phyloP scores from a whole-genome alignment of 768 basidiomycete species.

The Rhodotorula kratochvilovae region DNA sequence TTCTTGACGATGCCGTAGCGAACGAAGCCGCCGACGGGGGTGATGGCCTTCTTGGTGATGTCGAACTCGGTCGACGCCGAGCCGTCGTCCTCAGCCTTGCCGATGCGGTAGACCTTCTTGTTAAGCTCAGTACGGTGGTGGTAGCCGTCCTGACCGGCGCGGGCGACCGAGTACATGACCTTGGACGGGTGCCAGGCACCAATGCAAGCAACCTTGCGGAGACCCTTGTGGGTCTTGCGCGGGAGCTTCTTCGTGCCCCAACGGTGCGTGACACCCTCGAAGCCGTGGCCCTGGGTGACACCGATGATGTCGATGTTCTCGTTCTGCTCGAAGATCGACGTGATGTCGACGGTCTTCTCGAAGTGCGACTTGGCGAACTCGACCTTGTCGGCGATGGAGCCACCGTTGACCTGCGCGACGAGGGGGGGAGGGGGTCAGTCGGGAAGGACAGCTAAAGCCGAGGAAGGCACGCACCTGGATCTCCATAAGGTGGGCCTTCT shows the following conservation, averaged over 20 bases:
- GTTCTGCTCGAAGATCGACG: slow-evolving; percentile 86
- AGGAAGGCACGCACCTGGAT: slow-evolving; percentile 51
- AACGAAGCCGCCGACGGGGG: slow-evolving; percentile 98
- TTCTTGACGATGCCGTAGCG: slow-evolving; percentile 99
- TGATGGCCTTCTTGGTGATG: slow-evolving; percentile 77
- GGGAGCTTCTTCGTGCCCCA: slow-evolving; percentile 99
- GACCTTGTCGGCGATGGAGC: slow-evolving; percentile 88
- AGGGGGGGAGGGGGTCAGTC: background rate
- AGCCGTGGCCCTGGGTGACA: slow-evolving; percentile 98
- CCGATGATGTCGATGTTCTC: slow-evolving; percentile 95
- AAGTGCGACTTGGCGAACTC: slow-evolving; percentile 88
- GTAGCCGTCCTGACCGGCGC: slow-evolving; percentile 96
- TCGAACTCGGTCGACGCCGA: slow-evolving; percentile 94
- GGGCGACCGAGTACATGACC: slow-evolving; percentile 99
- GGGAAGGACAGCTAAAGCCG: background rate
- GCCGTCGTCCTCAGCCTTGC: slow-evolving; percentile 65
- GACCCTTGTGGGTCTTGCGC: slow-evolving; percentile 99
- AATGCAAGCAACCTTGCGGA: slow-evolving; percentile 98
- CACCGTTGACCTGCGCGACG: slow-evolving; percentile 80
- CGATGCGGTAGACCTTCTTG: slow-evolving; percentile 98
- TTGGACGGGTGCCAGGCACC: slow-evolving; percentile 98
- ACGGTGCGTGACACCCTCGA: slow-evolving; percentile 98
- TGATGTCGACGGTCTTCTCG: slow-evolving; percentile 88
- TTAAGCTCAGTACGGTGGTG: slow-evolving; percentile 90
- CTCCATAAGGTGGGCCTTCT: slow-evolving; percentile 99